A percentile compares a stretch with the other conserved stretches of the same genome.
Conservation (phyloP, 805 yeast genomes). For the Saccharomycopsis lassenensis region DNA sequence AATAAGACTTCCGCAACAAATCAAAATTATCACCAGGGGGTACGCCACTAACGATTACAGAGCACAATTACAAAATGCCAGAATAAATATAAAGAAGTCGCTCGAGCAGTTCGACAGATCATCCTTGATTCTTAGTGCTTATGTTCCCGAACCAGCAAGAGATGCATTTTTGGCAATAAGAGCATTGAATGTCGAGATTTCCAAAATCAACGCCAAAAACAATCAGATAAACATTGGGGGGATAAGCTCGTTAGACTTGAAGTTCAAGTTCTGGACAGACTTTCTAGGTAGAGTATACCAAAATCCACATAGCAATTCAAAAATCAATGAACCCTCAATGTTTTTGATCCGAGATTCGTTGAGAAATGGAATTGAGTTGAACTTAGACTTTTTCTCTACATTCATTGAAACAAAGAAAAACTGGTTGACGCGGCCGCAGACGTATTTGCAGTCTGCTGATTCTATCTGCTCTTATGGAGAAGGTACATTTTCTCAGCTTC, state of each 20-base stretch:
- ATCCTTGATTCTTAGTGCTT: conserved; percentile 53
- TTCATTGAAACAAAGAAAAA: conserved; percentile 48
- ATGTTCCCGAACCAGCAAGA: conserved; percentile 54
- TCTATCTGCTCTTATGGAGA: conserved; percentile 70
- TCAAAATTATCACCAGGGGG: too few species aligned
- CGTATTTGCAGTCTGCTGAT: conserved; percentile 39
- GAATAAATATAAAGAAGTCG: conserved; percentile 9
- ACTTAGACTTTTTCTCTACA: conserved; percentile 44
- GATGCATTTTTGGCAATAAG: conserved; percentile 53
- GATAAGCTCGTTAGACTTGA: conserved; percentile 27
- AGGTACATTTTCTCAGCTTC: conserved; percentile 64
- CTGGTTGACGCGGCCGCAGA: conserved; percentile 36
- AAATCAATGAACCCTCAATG: conserved; percentile 54
- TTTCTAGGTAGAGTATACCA: conserved; percentile 37
- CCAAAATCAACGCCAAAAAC: conserved; percentile 36
- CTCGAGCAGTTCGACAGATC: conserved; percentile 47
- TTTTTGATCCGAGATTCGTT: conserved; percentile 45
- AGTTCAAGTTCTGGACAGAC: conserved; percentile 69
- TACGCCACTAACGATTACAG: too few species aligned
- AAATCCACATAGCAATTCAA: conserved; percentile 25
- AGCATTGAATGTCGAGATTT: conserved; percentile 55
- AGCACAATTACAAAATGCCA: conserved; percentile 13
- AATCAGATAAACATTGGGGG: conserved; percentile 19
- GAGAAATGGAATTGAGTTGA: conserved; percentile 38
- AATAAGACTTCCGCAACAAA: too few species aligned